Evolutionary conservation across 2,329 filamentous ascomycete species (phyloP).

Genomic region (Cladosporium velox): DNA sequence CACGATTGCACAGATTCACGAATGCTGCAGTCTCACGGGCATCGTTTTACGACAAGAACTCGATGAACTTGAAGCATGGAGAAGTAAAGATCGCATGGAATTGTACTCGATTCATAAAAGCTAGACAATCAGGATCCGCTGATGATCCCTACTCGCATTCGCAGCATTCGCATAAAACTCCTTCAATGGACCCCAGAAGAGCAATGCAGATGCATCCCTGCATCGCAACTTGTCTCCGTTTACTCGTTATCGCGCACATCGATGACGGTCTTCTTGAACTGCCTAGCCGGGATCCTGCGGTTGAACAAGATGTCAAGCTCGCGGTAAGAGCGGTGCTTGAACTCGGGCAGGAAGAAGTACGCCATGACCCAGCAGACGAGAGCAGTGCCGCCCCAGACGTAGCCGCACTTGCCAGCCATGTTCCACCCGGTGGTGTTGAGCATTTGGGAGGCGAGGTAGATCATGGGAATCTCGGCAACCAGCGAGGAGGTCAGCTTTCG

Average conservation of each 20-base stretch:
- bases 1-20: no score
- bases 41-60: not conserved
- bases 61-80: not conserved
- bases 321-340: conserved; percentile 76
- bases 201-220: not conserved
- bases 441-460: conserved; percentile 87
- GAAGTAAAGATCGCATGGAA: not conserved
- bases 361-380: conserved; percentile 82
- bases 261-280: conserved; percentile 60
- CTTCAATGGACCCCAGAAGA: not conserved
- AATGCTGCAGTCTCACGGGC: no score
- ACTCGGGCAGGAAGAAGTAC: conserved; percentile 79
- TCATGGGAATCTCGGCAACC: conserved; percentile 77
- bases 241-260: conserved; percentile 40
- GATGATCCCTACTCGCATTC: not conserved
- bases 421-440: conserved; percentile 84
- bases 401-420: conserved; percentile 83
- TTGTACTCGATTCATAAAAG: not conserved
- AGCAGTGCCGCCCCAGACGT: conserved; percentile 84
- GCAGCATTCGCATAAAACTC: not conserved
- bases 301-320: conserved; percentile 87
- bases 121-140: not conserved
- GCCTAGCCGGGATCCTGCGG: conserved; percentile 67
- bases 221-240: not conserved
- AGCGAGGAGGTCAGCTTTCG: conserved; percentile 50